Evolutionary conservation across 2,329 filamentous ascomycete genomes (phyloP).

Genomic region (Macroventuria anomochaeta): DNA sequence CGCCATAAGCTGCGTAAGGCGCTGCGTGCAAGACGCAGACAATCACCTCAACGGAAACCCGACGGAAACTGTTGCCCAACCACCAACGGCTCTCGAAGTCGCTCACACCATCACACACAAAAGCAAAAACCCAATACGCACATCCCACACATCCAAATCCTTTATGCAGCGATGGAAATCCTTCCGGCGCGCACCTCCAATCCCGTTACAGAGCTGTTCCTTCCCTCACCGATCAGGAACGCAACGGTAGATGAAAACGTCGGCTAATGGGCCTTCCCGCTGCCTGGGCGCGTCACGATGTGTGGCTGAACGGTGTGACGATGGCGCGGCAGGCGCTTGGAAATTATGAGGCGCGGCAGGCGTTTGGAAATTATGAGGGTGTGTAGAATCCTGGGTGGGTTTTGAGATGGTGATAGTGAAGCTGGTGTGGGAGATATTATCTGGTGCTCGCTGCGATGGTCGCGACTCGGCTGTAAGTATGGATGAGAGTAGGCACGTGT

Average conservation of each 20-base stretch:
- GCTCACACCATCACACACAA: conserved; percentile 3
- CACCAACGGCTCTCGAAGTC: not conserved
- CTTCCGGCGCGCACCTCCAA: conserved; percentile 10
- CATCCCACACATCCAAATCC: not conserved
- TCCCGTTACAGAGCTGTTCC: not conserved
- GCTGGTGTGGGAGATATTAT: no score
- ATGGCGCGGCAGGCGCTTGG: no score
- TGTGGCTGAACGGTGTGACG: not conserved
- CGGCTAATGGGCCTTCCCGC: not conserved
- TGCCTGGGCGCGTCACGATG: not conserved
- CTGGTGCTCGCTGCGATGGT: no score
- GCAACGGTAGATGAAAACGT: not conserved
- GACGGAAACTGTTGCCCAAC: not conserved
- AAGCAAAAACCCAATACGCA: not conserved
- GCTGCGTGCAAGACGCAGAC: no score
- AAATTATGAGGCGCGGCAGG: no score
- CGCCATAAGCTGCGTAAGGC: no score
- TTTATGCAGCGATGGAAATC: not conserved
- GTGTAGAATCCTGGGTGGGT: no score
- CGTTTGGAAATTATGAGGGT: no score
- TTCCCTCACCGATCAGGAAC: conserved; percentile 13
- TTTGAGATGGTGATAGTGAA: no score
- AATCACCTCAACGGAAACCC: not conserved
- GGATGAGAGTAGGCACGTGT: no score
- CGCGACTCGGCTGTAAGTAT: no score